A percentile compares a stretch with the other conserved stretches of the same genome.
phyloP scores from a whole-genome alignment of 495 filamentous ascomycete genomes.

The Aspergillus diversus region DNA sequence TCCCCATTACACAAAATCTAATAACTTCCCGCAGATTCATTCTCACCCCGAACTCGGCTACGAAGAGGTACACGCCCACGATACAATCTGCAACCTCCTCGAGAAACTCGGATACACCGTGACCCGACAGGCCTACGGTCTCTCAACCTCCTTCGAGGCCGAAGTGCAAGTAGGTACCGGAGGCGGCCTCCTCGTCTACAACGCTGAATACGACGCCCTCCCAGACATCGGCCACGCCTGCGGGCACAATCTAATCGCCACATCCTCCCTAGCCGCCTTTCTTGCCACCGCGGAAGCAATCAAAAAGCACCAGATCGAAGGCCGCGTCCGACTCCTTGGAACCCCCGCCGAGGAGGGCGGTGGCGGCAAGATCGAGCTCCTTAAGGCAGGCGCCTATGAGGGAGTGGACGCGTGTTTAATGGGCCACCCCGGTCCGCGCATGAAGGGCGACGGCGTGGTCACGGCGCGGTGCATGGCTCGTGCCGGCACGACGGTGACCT shows the following conservation, averaged over 20 bases:
- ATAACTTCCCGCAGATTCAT: not conserved
- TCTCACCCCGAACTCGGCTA: slow-evolving; percentile 18
- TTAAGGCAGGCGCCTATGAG: slow-evolving; percentile 63
- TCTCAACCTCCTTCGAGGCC: slow-evolving; percentile 29
- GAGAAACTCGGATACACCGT: slow-evolving; percentile 19
- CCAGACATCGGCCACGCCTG: slow-evolving; percentile 61
- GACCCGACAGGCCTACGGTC: slow-evolving; percentile 28
- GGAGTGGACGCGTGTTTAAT: slow-evolving; percentile 64
- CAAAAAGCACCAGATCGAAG: not conserved
- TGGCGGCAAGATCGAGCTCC: slow-evolving; percentile 66
- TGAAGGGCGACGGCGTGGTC: not conserved
- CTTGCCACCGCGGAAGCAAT: slow-evolving; percentile 42
- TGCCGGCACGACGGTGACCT: not conserved
- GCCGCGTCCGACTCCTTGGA: slow-evolving; percentile 50
- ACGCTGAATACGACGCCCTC: slow-evolving; percentile 48
- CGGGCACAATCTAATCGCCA: slow-evolving; percentile 67
- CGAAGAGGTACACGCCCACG: slow-evolving; percentile 19
- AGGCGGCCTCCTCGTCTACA: slow-evolving; percentile 30
- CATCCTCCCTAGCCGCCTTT: slow-evolving; percentile 53
- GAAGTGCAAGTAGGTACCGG: slow-evolving; percentile 23
- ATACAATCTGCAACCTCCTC: slow-evolving; percentile 18
- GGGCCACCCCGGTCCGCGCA: slow-evolving; percentile 27
- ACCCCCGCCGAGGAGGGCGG: slow-evolving; percentile 74
- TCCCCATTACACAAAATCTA: too few species aligned
- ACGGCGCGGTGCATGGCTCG: not conserved